Percentiles rank a stretch among this genome's conserved stretches.
Conservation (phyloP, 2,329 filamentous ascomycete genomes). For the Phaeoacremonium minimum region DNA sequence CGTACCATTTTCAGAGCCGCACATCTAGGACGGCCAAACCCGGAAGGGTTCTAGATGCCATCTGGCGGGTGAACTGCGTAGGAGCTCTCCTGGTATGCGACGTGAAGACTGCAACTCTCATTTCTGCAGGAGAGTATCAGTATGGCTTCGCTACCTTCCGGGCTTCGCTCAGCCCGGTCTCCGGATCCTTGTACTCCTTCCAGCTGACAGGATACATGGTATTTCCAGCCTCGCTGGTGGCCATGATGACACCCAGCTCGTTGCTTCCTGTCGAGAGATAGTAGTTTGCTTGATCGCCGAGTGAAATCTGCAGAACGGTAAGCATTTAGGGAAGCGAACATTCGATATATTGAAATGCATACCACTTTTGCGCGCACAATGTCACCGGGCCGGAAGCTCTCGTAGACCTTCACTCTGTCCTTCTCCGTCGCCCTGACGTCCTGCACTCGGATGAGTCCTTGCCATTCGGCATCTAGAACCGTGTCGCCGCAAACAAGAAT, state of each 20-base stretch:
- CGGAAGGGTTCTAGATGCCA: not conserved
- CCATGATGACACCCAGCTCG: constrained; percentile 90
- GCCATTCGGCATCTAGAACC: constrained; percentile 74
- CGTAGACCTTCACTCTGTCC: constrained; percentile 86
- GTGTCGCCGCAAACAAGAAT: constrained; percentile 78
- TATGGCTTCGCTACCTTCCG: constrained; percentile 95
- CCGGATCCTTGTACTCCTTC: constrained; percentile 87
- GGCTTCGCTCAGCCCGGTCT: constrained; percentile 69
- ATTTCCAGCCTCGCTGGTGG: constrained; percentile 80
- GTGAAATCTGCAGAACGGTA: constrained; percentile 58
- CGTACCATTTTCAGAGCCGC: no score
- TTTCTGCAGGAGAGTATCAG: no score
- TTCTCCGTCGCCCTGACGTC: constrained; percentile 95
- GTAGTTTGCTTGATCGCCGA: constrained; percentile 93
- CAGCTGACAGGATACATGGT: constrained; percentile 91
- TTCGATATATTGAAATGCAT: constrained; percentile 25
- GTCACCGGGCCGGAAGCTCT: constrained; percentile 90
- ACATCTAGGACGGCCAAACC: no score
- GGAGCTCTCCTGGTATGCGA: no score
- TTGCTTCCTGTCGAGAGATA: constrained; percentile 92
- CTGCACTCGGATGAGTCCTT: constrained; percentile 80
- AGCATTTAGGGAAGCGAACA: not conserved
- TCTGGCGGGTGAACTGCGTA: no score
- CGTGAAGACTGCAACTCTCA: no score
- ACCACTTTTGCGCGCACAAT: constrained; percentile 83